Percentiles rank a stretch among this genome's conserved stretches.
phyloP scores from a whole-genome alignment of 108 stramenopile species.

The Hondaea fermentalgiana region DNA sequence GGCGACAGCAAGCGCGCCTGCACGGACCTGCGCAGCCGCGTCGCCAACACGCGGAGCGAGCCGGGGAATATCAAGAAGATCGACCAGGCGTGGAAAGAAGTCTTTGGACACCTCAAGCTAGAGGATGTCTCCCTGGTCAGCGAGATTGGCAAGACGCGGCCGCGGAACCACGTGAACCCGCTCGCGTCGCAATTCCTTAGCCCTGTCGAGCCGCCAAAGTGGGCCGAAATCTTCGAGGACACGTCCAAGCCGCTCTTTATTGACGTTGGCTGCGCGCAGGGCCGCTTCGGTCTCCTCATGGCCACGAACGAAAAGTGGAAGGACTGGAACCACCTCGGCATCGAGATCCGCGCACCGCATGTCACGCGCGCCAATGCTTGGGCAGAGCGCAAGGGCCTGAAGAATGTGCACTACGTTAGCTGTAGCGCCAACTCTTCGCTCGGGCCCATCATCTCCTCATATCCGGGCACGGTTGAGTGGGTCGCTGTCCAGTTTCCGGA shows the following conservation, averaged over 20 bases:
- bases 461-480: not conserved
- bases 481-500: constrained; percentile 23
- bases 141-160: not conserved
- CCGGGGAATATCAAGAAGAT: not conserved
- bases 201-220: not conserved
- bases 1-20: not conserved
- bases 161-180: constrained; percentile 13
- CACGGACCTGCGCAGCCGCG: not conserved
- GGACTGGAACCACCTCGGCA: constrained; percentile 2
- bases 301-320: not conserved
- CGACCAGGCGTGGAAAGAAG: not conserved
- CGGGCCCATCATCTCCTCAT: not conserved
- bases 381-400: not conserved
- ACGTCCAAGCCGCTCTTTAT: not conserved
- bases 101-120: not conserved
- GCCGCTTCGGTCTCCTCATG: constrained; percentile 11
- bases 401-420: not conserved
- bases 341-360: not conserved
- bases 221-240: not conserved
- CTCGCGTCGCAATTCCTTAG: not conserved
- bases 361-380: not conserved
- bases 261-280: not conserved
- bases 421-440: not conserved
- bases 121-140: not conserved
- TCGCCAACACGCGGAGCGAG: not conserved